Conservation (phyloP, 441 rosid genomes). For the Adansonia gregorii region DNA sequence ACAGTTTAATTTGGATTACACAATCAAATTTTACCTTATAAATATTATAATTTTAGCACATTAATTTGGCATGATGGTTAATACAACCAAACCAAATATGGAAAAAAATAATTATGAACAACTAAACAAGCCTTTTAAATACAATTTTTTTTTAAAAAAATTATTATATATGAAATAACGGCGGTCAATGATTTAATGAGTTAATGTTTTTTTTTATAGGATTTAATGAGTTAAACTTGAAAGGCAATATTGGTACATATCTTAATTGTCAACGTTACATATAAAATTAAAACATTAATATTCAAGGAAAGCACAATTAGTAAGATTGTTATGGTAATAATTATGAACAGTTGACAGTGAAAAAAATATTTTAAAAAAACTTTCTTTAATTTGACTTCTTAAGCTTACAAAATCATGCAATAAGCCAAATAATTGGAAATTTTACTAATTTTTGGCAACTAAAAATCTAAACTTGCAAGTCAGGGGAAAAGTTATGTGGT, state of each 20-base stretch:
- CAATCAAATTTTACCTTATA: not conserved
- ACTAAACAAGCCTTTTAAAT: too few relatives aligned
- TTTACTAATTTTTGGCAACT: not conserved
- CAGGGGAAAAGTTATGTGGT: slow-evolving; percentile 3
- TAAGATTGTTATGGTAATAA: not conserved
- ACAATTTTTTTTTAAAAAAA: too few relatives aligned
- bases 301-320: not conserved
- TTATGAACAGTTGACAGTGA: not conserved
- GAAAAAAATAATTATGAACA: too few relatives aligned
- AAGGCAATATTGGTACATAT: not conserved
- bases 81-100: too few relatives aligned
- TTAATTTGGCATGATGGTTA: not conserved
- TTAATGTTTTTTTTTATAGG: not conserved
- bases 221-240: not conserved
- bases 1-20: not conserved
- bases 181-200: not conserved
- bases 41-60: not conserved
- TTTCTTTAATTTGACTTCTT: not conserved
- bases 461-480: not conserved
- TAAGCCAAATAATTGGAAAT: not conserved
- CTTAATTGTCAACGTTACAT: not conserved
- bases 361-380: not conserved
- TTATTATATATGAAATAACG: not conserved
- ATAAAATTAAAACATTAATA: not conserved
- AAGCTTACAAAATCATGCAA: not conserved